Percentiles rank a stretch among this genome's conserved stretches.
phyloP scores from a whole-genome alignment of 75 land plant genomes.

The Cunninghamia lanceolata region DNA sequence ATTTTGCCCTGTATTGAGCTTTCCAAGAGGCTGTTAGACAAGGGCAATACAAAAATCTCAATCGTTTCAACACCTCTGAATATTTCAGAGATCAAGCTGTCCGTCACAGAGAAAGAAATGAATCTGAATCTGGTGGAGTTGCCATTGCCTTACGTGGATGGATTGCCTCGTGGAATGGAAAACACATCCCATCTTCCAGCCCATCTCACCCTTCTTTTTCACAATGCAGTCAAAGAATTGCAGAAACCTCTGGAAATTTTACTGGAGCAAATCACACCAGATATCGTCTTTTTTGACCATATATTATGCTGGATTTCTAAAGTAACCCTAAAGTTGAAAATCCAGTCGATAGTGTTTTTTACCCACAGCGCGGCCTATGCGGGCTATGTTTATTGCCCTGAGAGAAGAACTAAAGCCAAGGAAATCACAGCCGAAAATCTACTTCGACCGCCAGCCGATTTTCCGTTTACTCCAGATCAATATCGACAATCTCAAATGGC shows the following conservation, averaged over 20 bases:
- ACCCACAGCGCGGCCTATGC: not conserved
- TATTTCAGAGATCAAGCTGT: not conserved
- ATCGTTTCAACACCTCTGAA: slow-evolving; percentile 1
- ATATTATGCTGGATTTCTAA: not conserved
- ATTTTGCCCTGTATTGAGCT: slow-evolving; percentile 19
- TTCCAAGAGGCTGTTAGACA: slow-evolving; percentile 5
- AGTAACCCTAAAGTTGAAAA: not conserved
- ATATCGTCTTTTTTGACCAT: not conserved
- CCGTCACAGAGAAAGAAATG: not conserved
- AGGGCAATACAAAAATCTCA: not conserved
- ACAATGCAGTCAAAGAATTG: not conserved
- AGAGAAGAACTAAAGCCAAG: not conserved
- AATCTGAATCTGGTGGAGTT: not conserved
- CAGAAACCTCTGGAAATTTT: not conserved
- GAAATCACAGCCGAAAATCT: not conserved
- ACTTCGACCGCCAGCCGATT: not conserved
- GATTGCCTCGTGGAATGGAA: not conserved
- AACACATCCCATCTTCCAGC: not conserved
- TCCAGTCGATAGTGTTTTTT: not conserved
- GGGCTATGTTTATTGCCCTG: not conserved
- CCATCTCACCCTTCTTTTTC: not conserved
- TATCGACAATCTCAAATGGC: not conserved
- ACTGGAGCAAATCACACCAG: not conserved
- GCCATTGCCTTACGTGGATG: not conserved
- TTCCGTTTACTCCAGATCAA: not conserved